Conservation (phyloP, 2,329 filamentous ascomycete species). For the Cercospora citrullina region DNA sequence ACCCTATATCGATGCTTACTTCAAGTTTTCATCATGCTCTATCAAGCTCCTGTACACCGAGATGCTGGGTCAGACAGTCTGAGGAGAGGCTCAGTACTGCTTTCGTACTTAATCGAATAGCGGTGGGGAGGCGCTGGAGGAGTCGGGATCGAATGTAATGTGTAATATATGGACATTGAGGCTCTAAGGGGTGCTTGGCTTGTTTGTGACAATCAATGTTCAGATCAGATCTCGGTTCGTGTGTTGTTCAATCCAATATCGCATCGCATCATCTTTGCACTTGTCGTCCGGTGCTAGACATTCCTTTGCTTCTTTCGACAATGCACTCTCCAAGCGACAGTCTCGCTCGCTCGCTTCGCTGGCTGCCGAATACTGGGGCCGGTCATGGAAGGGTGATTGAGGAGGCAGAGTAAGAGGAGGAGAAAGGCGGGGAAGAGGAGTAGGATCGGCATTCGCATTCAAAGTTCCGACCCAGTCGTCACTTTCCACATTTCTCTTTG, state of each 20-base stretch:
- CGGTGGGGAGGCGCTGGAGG: neutral
- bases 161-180: neutral
- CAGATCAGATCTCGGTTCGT: neutral
- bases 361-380: neutral
- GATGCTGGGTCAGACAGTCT: neutral
- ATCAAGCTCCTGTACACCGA: neutral
- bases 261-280: neutral
- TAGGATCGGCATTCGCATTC: neutral
- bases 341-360: neutral
- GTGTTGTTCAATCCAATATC: neutral
- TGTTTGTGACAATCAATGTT: neutral
- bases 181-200: neutral
- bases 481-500: conserved; percentile 11
- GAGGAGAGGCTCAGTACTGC: neutral
- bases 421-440: neutral
- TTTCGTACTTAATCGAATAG: neutral
- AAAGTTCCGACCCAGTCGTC: neutral
- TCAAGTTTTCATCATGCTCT: neutral
- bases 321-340: neutral
- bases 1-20: neutral
- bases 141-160: neutral
- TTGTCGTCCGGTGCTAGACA: neutral
- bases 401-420: neutral
- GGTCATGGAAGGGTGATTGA: neutral
- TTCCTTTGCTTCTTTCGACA: neutral